Percentiles rank a stretch among this genome's conserved stretches.
Conservation (phyloP, 495 filamentous ascomycete genomes). For the Aspergillus avenaceus region DNA sequence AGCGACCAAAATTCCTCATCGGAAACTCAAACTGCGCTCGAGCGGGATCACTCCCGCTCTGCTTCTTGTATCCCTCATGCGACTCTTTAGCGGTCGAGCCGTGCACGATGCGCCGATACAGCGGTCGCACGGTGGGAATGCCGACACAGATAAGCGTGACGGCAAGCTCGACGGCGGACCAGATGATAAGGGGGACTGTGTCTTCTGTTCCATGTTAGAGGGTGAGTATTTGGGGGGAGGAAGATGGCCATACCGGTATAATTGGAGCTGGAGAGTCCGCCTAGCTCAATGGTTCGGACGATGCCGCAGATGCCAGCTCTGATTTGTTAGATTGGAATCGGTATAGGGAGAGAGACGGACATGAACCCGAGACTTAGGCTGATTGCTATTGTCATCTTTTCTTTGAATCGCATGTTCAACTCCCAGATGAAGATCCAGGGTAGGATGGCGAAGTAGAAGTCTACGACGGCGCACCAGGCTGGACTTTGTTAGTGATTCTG, state of each 20-base stretch:
- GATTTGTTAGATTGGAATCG: not conserved
- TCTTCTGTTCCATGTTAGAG: constrained; percentile 16
- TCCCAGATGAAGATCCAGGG: constrained; percentile 24
- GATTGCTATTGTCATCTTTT: constrained; percentile 21
- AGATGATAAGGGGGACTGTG: constrained; percentile 16
- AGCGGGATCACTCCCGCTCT: constrained; percentile 1
- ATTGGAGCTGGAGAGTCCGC: constrained; percentile 14
- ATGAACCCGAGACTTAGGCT: constrained; percentile 21
- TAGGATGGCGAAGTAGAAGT: constrained; percentile 20
- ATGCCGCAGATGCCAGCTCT: constrained; percentile 19
- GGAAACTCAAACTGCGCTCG: not conserved
- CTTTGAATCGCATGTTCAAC: constrained; percentile 20
- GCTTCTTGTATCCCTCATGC: constrained; percentile 5
- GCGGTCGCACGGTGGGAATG: constrained; percentile 16
- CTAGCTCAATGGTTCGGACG: constrained; percentile 15
- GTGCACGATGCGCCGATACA: constrained; percentile 14
- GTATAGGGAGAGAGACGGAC: not conserved
- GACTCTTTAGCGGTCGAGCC: constrained; percentile 13
- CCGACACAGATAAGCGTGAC: constrained; percentile 21
- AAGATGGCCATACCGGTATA: constrained; percentile 10
- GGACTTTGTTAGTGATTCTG: not conserved
- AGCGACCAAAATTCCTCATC: not conserved
- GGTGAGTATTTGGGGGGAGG: not conserved
- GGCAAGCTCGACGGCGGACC: constrained; percentile 18
- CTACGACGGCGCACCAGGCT: constrained; percentile 22